Evolutionary conservation across 1,284 basidiomycete genomes (phyloP), one percentile per base, ranked within the genome.

Genomic region (Puccinia coronata): DNA sequence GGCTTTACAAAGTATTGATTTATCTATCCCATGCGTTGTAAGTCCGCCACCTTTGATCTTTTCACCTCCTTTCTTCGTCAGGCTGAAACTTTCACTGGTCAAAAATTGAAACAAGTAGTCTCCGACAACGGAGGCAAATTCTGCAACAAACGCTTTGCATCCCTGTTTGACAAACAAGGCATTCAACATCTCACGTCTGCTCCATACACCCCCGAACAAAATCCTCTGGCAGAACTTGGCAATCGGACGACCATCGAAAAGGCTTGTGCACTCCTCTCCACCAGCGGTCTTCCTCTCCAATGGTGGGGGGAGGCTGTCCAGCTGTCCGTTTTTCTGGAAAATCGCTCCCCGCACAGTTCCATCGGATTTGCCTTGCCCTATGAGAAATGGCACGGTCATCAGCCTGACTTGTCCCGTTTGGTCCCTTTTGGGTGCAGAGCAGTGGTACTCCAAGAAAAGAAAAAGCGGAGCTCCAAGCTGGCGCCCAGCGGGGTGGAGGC

Each of bases 61-160:
- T 74, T 74, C 25, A 16, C 18, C 1, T 11, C 16, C 18, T 77
- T 77, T n/a, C 57, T 53, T 4, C n/a, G 14, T 36, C 43, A 49
- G 20, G 39, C 47, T 53, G 47, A 77, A 49, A 65, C 16, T 8
- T 28, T n/a, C 8, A 67, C 28, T 41, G 49, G 49, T 11, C 31
- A n/a, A 8, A 31, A 12, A n/a, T 16, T 77, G 3, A 69, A 43
- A 23, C 11, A n/a, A 23, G 34, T 79, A 36, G 63, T 79, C 0
- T 70, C 51, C 9, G 67, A 79, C 53, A 79, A 79, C 41, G 77
- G 77, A 31, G 39, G 65, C n/a, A 67, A 71, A 59, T 79, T 70
- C 55, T 25, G 31, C 51, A 70, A 55, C 25, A 20, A 57, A 16
- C 20, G 25, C 0, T 70, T 79, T 20, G 20, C 43, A 6, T 8